Conservation (phyloP, 805 yeast species). For the Kazachstania bromeliacearum region DNA sequence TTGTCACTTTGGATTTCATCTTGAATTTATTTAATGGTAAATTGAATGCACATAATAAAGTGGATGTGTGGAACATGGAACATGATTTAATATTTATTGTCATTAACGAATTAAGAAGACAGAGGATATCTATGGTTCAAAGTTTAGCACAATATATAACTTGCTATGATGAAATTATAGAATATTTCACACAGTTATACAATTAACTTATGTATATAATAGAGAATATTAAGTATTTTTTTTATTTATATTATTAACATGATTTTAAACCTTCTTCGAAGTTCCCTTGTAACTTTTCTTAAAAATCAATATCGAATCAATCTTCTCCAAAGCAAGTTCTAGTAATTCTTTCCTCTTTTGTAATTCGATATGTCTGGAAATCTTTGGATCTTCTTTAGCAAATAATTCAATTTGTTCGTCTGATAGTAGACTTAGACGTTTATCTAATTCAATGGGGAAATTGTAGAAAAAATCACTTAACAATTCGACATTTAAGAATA, state of each 20-base stretch:
- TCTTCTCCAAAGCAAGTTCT: conserved; percentile 73
- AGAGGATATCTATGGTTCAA: conserved; percentile 72
- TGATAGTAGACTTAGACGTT: conserved; percentile 50
- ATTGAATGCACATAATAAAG: conserved; percentile 25
- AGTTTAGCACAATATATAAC: conserved; percentile 59
- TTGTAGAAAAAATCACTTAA: conserved; percentile 92
- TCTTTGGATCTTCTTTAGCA: conserved; percentile 91
- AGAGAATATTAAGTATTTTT: no score
- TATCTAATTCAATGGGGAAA: conserved; percentile 89
- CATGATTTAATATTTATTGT: conserved; percentile 51
- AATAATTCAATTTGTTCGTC: conserved; percentile 75
- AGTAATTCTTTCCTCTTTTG: conserved; percentile 88
- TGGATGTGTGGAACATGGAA: conserved; percentile 35
- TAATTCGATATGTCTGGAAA: conserved; percentile 81
- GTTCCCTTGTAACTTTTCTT: conserved; percentile 27
- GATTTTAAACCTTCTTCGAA: neutral
- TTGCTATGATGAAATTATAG: conserved; percentile 50
- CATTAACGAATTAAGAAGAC: conserved; percentile 55
- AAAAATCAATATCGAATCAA: conserved; percentile 47
- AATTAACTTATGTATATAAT: neutral
- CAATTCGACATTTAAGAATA: conserved; percentile 87
- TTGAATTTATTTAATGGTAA: conserved; percentile 29
- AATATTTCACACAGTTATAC: conserved; percentile 15
- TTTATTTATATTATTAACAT: neutral
- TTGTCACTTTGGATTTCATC: conserved; percentile 53